These are phyloP conservation scores for Calonectria pseudoreteaudii DNA, from an alignment of 2,329 filamentous ascomycete species.

Conservation along the genomic window DNA sequence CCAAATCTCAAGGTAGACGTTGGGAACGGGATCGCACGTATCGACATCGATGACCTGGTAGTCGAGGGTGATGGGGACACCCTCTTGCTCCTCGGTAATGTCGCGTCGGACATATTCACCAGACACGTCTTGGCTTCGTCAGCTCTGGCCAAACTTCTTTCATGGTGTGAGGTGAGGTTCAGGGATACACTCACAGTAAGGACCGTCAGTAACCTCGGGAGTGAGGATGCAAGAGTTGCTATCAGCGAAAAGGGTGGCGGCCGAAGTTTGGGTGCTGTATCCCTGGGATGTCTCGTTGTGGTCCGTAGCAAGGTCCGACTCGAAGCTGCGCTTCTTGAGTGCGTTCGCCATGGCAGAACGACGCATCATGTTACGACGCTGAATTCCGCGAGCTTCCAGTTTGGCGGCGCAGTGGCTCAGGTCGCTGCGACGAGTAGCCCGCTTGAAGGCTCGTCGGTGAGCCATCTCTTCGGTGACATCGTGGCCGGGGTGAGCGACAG, in stretches of 20 bases:
- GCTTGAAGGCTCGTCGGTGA: background rate
- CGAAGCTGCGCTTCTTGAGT: constrained; percentile 44
- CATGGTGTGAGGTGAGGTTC: background rate
- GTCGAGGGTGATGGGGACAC: constrained; percentile 56
- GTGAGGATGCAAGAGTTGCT: constrained; percentile 60
- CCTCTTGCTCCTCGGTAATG: constrained; percentile 54
- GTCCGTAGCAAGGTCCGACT: constrained; percentile 47
- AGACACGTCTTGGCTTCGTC: constrained; percentile 35
- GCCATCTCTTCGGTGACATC: constrained; percentile 56
- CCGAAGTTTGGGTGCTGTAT: constrained; percentile 45
- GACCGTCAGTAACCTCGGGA: constrained; percentile 63
- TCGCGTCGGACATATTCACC: constrained; percentile 50
- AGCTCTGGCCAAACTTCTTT: background rate
- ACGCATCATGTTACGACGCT: constrained; percentile 57
- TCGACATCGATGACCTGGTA: constrained; percentile 58
- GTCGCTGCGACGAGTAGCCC: constrained; percentile 58
- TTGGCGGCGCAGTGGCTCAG: constrained; percentile 58
- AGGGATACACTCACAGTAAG: constrained; percentile 44
- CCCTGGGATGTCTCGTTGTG: constrained; percentile 52
- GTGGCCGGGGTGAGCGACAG: constrained; percentile 61
- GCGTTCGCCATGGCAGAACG: constrained; percentile 51
- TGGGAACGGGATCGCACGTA: constrained; percentile 55
- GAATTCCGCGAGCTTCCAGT: constrained; percentile 60
- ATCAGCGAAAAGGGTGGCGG: constrained; percentile 51
- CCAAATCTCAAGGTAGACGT: constrained; percentile 59